phyloP scores from a whole-genome alignment of 2,329 filamentous ascomycete species.

The Clarireedia monteithiana region DNA sequence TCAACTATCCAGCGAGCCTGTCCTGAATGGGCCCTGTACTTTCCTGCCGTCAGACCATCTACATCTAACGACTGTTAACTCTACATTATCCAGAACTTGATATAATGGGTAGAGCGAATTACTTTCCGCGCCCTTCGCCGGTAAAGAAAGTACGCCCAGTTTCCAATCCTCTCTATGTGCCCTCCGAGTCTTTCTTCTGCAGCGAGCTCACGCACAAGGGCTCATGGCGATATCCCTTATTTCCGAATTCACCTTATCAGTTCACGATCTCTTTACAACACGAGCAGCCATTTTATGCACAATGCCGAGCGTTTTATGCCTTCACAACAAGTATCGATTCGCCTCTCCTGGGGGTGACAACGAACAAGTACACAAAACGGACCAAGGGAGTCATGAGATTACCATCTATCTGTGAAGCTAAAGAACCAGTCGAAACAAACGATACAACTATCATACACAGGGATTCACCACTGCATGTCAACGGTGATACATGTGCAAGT shows the following conservation, averaged over 20 bases:
- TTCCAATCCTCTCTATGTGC: slow-evolving; percentile 2
- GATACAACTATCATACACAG: not conserved
- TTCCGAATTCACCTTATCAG: not conserved
- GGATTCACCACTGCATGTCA: not conserved
- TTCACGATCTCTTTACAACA: not conserved
- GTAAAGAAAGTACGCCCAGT: slow-evolving; percentile 5
- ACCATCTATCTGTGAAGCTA: not conserved
- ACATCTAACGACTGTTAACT: no score
- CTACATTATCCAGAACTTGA: not conserved
- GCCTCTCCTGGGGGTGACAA: not conserved
- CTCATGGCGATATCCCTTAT: not conserved
- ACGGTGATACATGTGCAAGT: not conserved
- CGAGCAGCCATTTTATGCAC: not conserved
- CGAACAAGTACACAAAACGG: not conserved
- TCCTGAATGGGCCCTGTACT: no score
- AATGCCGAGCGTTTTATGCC: not conserved
- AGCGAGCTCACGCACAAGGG: not conserved
- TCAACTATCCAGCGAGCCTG: no score
- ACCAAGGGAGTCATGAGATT: not conserved
- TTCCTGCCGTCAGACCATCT: no score
- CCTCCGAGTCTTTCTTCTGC: slow-evolving; percentile 1
- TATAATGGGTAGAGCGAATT: slow-evolving; percentile 1
- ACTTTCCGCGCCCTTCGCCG: not conserved
- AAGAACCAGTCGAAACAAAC: not conserved
- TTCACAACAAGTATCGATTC: not conserved